phyloP scores from a whole-genome alignment of 305 asterid genomes.

The Solanum chacoense region DNA sequence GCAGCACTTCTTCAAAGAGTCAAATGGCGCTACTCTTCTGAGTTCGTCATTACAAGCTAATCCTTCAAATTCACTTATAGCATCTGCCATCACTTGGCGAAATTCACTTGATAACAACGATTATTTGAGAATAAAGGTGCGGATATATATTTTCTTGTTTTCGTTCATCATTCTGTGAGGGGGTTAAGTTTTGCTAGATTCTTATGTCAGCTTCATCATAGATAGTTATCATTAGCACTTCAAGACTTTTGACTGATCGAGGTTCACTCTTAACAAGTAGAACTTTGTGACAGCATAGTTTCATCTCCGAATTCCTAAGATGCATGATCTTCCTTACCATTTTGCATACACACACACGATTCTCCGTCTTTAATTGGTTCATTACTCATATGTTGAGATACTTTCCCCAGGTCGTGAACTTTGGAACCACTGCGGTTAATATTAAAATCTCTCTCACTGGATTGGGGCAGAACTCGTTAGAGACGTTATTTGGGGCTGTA shows the following conservation, averaged over 20 bases:
- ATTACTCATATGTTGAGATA: neutral
- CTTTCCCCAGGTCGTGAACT: slow-evolving; percentile 50
- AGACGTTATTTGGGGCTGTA: slow-evolving; percentile 29
- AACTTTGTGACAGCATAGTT: neutral
- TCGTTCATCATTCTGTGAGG: neutral
- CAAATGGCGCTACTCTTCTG: slow-evolving; percentile 86
- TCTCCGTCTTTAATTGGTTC: neutral
- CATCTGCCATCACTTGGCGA: slow-evolving; percentile 73
- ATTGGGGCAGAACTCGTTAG: slow-evolving; percentile 28
- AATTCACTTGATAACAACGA: slow-evolving; percentile 28
- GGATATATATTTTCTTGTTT: neutral
- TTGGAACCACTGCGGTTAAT: slow-evolving; percentile 37
- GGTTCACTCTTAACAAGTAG: neutral
- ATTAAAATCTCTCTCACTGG: slow-evolving; percentile 33
- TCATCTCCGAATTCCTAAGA: neutral
- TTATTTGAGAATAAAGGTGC: slow-evolving; percentile 62
- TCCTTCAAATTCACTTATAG: slow-evolving; percentile 40
- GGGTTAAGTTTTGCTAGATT: neutral
- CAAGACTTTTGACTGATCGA: neutral
- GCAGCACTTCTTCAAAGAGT: slow-evolving; percentile 88
- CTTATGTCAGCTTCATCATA: neutral
- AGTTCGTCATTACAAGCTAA: slow-evolving; percentile 40
- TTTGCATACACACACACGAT: neutral
- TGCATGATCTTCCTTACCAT: neutral
- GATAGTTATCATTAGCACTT: neutral